Evolutionary conservation across 768 basidiomycete species (phyloP).

Genomic region (Sarcodon sp.): DNA sequence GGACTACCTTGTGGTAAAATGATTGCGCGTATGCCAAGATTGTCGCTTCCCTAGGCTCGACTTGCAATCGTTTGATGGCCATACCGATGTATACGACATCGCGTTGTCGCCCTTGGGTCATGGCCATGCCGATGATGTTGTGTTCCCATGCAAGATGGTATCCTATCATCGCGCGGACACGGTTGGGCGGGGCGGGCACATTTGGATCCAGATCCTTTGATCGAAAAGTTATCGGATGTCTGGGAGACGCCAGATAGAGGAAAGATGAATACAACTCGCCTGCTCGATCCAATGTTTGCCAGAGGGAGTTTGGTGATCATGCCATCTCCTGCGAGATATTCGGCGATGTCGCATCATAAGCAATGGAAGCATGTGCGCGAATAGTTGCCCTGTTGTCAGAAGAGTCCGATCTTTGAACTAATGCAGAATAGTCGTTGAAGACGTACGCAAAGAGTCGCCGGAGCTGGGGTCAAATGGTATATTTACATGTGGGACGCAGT

Average conservation of each 20-base stretch:
- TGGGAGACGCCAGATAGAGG: slow-evolving; percentile 1
- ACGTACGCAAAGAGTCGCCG: slow-evolving; percentile 58
- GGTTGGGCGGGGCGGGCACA: slow-evolving; percentile 46
- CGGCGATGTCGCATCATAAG: slow-evolving; percentile 82
- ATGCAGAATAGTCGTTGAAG: not conserved
- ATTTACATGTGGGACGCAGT: slow-evolving; percentile 46
- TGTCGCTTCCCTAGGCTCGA: slow-evolving; percentile 46
- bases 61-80: slow-evolving; percentile 57
- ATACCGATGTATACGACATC: slow-evolving; percentile 76
- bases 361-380: slow-evolving; percentile 63
- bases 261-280: slow-evolving; percentile 22
- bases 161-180: slow-evolving; percentile 64
- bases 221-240: slow-evolving; percentile 5
- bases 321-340: slow-evolving; percentile 66
- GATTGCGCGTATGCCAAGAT: slow-evolving; percentile 61
- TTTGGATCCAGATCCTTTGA: slow-evolving; percentile 35
- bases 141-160: slow-evolving; percentile 61
- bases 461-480: slow-evolving; percentile 42
- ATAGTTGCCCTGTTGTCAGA: slow-evolving; percentile 40
- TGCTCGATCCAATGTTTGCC: slow-evolving; percentile 83
- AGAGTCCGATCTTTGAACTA: slow-evolving; percentile 5
- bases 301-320: slow-evolving; percentile 40
- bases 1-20: slow-evolving; percentile 57
- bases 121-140: slow-evolving; percentile 72
- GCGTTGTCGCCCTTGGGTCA: slow-evolving; percentile 66